phyloP scores from a whole-genome alignment of 2,329 filamentous ascomycete species.

The Torrubiella hemipterigena region DNA sequence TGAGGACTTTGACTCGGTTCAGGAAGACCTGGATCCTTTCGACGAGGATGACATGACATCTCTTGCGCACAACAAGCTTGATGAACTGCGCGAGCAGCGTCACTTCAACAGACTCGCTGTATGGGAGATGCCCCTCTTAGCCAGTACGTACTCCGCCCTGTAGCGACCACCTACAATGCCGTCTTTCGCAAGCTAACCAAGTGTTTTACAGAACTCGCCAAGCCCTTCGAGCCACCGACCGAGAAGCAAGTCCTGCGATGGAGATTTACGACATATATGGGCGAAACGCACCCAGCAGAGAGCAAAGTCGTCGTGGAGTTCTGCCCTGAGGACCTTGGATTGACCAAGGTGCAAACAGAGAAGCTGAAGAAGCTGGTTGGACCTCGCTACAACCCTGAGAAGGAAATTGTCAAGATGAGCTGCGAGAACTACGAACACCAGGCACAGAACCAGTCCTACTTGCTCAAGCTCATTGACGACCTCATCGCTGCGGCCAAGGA shows the following conservation, averaged over 20 bases:
- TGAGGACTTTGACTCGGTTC: slow-evolving; percentile 33
- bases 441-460: slow-evolving; percentile 93
- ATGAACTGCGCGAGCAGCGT: slow-evolving; percentile 77
- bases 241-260: slow-evolving; percentile 68
- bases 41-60: slow-evolving; percentile 75
- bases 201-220: slow-evolving; percentile 55
- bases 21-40: slow-evolving; percentile 49
- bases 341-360: slow-evolving; percentile 54
- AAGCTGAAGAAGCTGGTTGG: slow-evolving; percentile 87
- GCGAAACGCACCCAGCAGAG: slow-evolving; percentile 81
- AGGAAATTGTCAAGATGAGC: slow-evolving; percentile 74
- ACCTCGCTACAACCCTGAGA: slow-evolving; percentile 75
- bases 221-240: slow-evolving; percentile 64
- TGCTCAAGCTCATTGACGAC: slow-evolving; percentile 64
- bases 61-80: slow-evolving; percentile 74
- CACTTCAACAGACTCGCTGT: slow-evolving; percentile 78
- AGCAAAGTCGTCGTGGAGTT: slow-evolving; percentile 94
- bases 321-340: slow-evolving; percentile 57
- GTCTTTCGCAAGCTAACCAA: slow-evolving; percentile 6
- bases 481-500: slow-evolving; percentile 70
- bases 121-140: slow-evolving; percentile 91
- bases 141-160: slow-evolving; percentile 47
- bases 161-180: not conserved
- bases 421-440: slow-evolving; percentile 80
- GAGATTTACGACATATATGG: slow-evolving; percentile 94